Base-by-base conservation (phyloP, 2,329 filamentous ascomycete genomes). In the Pestalotiopsis sp. region DNA sequence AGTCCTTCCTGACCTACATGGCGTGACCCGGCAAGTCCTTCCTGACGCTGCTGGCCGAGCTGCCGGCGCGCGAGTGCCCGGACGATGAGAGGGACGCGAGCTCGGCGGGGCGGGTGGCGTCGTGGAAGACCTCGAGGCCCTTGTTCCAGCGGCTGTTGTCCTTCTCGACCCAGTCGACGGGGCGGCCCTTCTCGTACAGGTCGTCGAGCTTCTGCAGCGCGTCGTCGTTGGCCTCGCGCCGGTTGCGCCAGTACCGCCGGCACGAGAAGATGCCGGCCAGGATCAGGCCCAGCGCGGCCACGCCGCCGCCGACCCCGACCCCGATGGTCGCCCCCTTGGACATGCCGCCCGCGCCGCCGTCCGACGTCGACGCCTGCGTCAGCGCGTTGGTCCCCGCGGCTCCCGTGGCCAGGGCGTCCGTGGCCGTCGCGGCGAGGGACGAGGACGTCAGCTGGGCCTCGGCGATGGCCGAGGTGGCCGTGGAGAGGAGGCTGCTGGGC, bases 91-190 rank as follows among this genome's bases (percentile, higher is more conserved):
- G 36, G 13, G 57, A 58, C 13, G 25, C 36, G n/a, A 67, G 41
- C 66, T 61, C 57, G 14, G 14, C 41, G 17, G 38, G 66, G 12
- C 59, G 20, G 6, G 61, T 68, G 41, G 58, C 66, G 36, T 68
- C 63, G 66, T 79, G 77, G 45, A 72, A 78, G 45, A 72, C 69
- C 31, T 77, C 77, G 52, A 78, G 62, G 14, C 76, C 76, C 66
- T 71, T 75, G 61, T 78, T 76, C 77, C 77, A 78, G 57, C 76
- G 74, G 25, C 62, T 67, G 73, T 72, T 69, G n/a, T 75, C 69
- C 61, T 68, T 72, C 14, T 75, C 75, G 45, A 71, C 70, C 39
- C 66, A 56, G n/a, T 73, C 73, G 9, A 71, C 69, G 0, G 77
- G 73, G 66, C 74, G 74, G 36, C 76, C 76, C 1, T 72, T 58